Evolutionary conservation across 1,284 basidiomycete genomes (phyloP).

Genomic region (Chiua sp.): DNA sequence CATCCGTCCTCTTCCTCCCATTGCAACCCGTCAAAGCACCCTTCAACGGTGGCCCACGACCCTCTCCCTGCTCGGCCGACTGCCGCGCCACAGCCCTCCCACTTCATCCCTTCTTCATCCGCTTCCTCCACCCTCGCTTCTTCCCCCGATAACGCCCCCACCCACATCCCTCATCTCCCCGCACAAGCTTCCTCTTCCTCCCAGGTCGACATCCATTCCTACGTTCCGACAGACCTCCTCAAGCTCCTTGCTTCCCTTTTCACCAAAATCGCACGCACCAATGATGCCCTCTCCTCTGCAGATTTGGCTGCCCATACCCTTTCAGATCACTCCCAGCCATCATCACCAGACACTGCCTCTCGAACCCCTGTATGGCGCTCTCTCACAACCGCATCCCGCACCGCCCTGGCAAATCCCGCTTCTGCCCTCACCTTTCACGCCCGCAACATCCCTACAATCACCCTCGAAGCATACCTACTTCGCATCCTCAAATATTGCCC

Average conservation of each 20-base stretch:
- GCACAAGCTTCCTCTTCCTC: slow-evolving; percentile 3
- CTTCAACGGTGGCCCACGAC: slow-evolving; percentile 31
- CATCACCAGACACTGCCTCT: slow-evolving; percentile 28
- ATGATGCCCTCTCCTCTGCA: slow-evolving; percentile 60
- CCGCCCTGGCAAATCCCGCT: slow-evolving; percentile 78
- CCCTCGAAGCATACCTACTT: slow-evolving; percentile 93
- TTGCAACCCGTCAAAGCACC: slow-evolving; percentile 19
- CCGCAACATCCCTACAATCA: slow-evolving; percentile 93
- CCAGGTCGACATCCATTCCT: slow-evolving; percentile 65
- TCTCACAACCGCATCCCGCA: slow-evolving; percentile 81
- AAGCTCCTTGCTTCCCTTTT: slow-evolving; percentile 89
- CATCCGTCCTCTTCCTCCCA: slow-evolving; percentile 24
- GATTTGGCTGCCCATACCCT: slow-evolving; percentile 30
- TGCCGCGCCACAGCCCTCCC: slow-evolving; percentile 18
- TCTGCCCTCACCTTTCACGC: slow-evolving; percentile 95
- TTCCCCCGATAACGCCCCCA: slow-evolving; percentile 21
- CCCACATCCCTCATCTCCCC: slow-evolving; percentile 13
- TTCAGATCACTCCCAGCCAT: slow-evolving; percentile 36
- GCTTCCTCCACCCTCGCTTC: slow-evolving; percentile 8
- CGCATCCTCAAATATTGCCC: slow-evolving; percentile 99
- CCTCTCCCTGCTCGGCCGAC: slow-evolving; percentile 14
- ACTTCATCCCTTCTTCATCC: slow-evolving; percentile 9
- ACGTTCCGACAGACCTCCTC: slow-evolving; percentile 75
- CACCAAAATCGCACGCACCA: slow-evolving; percentile 91
- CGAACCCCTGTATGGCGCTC: slow-evolving; percentile 60